Base-by-base conservation (phyloP, 768 basidiomycete genomes). In the Suillus sp. region DNA sequence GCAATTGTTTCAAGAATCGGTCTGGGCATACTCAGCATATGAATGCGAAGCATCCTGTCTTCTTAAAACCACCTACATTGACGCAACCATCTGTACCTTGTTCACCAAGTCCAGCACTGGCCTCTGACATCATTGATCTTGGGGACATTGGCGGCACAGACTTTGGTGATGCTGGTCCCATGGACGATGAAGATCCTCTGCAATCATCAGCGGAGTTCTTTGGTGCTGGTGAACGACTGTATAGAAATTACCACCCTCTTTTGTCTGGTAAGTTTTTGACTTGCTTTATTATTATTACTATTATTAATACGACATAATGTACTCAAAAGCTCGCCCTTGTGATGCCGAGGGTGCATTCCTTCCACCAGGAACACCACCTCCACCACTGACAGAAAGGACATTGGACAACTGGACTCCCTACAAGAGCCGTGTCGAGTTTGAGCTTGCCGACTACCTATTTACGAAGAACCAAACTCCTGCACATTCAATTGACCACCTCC, bases 401-500 rank as follows among this genome's bases (percentile, higher is more conserved):
- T 13, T 5, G 34, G n/a, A 57, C n/a, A 61, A 67, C 32, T 72
- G 62, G 66, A 16, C 32, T 16, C 69, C 68, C 3, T 72, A 62
- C 43, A 11, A 37, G 1, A 59, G 66, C 42, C 62, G 60, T 7
- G 25, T 65, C 7, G 32, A 68, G 14, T 72, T 72, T 27, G 70
- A 72, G 47, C 62, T 61, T 27, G 25, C 57, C 25, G 20, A 64
- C 2, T 62, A 57, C 9, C 18, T 51, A 10, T 65, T n/a, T 57
- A 62, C 27, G 18, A 53, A 53, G 25, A 64, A 48, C 10, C 72
- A 71, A 47, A 70, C 72, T 65, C 70, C 73, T 0, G 64, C 63
- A 0, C 64, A 69, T n/a, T n/a, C n/a, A 25, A 76, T 76, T 4
- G 62, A 76, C 47, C n/a, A 65, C 1, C 68, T 77, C 1, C 59